A percentile compares a stretch with the other conserved stretches of the same genome.
Conservation (phyloP, 176 grass and related monocot species). For the Triticum timopheevii region DNA sequence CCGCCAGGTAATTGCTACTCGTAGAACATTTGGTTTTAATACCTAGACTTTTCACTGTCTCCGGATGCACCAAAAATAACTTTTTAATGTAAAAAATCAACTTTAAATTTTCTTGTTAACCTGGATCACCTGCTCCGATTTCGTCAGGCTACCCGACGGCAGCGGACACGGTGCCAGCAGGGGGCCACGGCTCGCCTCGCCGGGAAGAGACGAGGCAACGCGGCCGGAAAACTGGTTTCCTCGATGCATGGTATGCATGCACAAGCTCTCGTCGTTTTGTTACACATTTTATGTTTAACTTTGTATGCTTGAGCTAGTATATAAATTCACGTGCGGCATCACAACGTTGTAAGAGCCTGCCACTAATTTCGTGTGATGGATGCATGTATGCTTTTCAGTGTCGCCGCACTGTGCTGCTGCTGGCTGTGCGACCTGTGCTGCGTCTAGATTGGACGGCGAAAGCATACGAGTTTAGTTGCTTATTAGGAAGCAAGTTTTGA, state of each 20-base stretch:
- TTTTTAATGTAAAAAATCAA: background rate
- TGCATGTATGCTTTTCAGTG: constrained; percentile 7
- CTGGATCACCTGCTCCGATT: background rate
- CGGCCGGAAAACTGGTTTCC: constrained; percentile 24
- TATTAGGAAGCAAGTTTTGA: background rate
- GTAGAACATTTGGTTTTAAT: too few species aligned
- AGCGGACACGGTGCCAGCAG: background rate
- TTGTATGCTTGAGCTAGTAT: background rate
- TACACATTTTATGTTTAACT: background rate
- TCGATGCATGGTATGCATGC: constrained; percentile 30
- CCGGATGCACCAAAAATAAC: too few species aligned
- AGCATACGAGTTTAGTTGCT: background rate
- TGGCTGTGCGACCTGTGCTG: constrained; percentile 50
- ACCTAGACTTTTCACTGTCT: too few species aligned
- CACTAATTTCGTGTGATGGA: background rate
- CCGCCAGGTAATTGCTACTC: constrained; percentile 17
- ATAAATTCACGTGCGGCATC: too few species aligned
- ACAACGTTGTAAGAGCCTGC: background rate
- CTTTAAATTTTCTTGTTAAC: background rate
- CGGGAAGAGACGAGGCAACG: background rate
- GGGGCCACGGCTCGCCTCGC: background rate
- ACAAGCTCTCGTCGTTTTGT: background rate
- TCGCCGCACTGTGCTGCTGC: constrained; percentile 44
- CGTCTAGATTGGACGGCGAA: background rate
- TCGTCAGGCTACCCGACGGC: constrained; percentile 18